A percentile compares a stretch with the other conserved stretches of the same genome.
phyloP scores from a whole-genome alignment of 306 rosid genomes.

The Mimosa bimucronata region DNA sequence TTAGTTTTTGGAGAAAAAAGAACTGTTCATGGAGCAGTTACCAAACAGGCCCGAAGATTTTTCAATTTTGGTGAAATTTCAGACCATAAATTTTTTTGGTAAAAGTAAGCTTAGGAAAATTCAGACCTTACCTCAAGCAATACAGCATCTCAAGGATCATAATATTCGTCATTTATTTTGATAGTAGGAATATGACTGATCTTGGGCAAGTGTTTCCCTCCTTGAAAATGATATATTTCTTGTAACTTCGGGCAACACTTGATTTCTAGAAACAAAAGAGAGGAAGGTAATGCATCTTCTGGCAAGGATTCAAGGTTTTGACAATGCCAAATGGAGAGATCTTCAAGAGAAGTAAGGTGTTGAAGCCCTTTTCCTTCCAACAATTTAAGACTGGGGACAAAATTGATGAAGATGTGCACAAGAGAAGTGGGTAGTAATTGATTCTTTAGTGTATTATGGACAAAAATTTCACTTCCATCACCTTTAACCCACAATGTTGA shows the following conservation, averaged over 20 bases:
- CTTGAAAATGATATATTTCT: not conserved
- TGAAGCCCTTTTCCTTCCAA: no score
- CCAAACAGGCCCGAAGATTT: no score
- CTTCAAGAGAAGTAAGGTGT: not conserved
- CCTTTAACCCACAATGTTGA: not conserved
- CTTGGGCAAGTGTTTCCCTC: not conserved
- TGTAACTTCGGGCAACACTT: not conserved
- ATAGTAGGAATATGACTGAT: conserved; percentile 2
- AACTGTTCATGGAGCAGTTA: no score
- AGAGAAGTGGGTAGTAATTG: no score
- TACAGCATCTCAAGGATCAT: not conserved
- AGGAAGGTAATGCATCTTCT: not conserved
- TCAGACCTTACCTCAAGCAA: not conserved
- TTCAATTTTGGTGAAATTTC: no score
- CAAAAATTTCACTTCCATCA: not conserved
- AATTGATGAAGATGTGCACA: no score
- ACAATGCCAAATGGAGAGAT: not conserved
- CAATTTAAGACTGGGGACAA: no score
- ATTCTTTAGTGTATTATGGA: not conserved
- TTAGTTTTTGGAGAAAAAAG: no score
- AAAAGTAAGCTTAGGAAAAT: no score
- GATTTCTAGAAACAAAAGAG: not conserved
- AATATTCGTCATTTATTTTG: not conserved
- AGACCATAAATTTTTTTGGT: no score
- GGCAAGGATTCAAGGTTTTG: conserved; percentile 9